Conservation (phyloP, 352 stramenopile genomes). For the Phytophthora sojae region DNA sequence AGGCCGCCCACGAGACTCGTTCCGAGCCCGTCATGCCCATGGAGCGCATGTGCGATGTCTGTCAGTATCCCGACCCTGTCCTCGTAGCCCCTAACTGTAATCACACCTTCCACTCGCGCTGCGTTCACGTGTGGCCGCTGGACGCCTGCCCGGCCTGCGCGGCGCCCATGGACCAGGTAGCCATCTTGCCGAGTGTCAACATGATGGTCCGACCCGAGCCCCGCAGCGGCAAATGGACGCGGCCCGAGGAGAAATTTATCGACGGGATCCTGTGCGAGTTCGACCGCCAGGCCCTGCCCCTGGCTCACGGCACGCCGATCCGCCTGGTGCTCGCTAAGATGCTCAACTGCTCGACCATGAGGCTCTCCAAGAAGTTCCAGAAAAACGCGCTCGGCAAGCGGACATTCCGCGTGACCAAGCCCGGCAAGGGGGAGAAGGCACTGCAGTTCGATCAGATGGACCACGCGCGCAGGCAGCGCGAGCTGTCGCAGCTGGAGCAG, state of each 20-base stretch:
- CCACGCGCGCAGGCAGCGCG: conserved; percentile 70
- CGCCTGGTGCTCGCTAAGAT: conserved; percentile 84
- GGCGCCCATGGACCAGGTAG: conserved; percentile 61
- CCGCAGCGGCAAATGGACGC: conserved; percentile 87
- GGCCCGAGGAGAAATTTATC: conserved; percentile 88
- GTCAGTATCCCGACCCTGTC: conserved; percentile 82
- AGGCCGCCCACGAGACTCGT: conserved; percentile 8
- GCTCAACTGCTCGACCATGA: conserved; percentile 91
- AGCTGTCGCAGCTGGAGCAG: conserved; percentile 75
- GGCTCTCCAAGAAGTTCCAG: conserved; percentile 91
- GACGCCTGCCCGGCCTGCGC: conserved; percentile 70
- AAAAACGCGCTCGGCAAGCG: conserved; percentile 89
- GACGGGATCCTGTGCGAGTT: conserved; percentile 86
- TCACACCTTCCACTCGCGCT: conserved; percentile 89
- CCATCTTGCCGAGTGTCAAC: conserved; percentile 66
- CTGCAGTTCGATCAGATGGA: conserved; percentile 77
- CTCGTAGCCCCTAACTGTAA: conserved; percentile 75
- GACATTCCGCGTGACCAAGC: conserved; percentile 84
- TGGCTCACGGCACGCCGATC: conserved; percentile 86
- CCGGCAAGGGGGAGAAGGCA: conserved; percentile 62
- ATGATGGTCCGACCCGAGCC: conserved; percentile 77
- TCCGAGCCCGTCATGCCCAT: conserved; percentile 14
- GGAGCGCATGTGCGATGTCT: conserved; percentile 73
- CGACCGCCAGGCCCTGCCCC: conserved; percentile 72
- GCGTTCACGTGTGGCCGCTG: conserved; percentile 82